A percentile compares a stretch with the other conserved stretches of the same genome.
Evolutionary conservation across 2,329 filamentous ascomycete species (phyloP).

Genomic region (Colletotrichum theobromicola): DNA sequence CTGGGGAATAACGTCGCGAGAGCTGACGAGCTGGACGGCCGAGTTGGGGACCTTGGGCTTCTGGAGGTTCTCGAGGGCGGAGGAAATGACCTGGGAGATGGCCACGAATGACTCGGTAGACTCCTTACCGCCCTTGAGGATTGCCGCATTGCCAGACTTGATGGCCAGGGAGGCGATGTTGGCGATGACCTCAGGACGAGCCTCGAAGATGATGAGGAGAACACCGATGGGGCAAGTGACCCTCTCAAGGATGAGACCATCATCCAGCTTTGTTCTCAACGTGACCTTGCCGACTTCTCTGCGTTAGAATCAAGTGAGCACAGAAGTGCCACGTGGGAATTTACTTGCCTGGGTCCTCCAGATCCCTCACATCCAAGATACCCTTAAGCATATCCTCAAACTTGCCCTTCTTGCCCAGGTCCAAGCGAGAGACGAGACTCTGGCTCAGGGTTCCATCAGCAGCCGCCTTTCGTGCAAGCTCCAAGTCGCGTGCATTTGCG

Average conservation of each 20-base stretch:
- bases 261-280: slow-evolving; percentile 83
- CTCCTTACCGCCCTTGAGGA: slow-evolving; percentile 95
- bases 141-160: slow-evolving; percentile 96
- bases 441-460: slow-evolving; percentile 77
- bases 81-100: slow-evolving; percentile 84
- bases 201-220: slow-evolving; percentile 98
- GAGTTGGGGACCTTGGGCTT: slow-evolving; percentile 79
- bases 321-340: not conserved
- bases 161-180: slow-evolving; percentile 96
- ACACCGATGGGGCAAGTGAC: slow-evolving; percentile 96
- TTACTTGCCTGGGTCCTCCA: slow-evolving; percentile 81
- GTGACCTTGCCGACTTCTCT: slow-evolving; percentile 79
- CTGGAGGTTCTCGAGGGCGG: slow-evolving; percentile 62
- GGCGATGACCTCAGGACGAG: slow-evolving; percentile 95
- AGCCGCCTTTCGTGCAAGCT: slow-evolving; percentile 74
- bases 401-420: slow-evolving; percentile 86
- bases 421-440: slow-evolving; percentile 86
- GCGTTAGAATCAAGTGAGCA: not conserved
- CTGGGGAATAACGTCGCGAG: slow-evolving; percentile 86
- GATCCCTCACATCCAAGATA: slow-evolving; percentile 82
- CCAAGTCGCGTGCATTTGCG: slow-evolving; percentile 86
- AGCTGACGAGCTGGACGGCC: slow-evolving; percentile 92
- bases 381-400: slow-evolving; percentile 98
- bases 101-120: slow-evolving; percentile 93
- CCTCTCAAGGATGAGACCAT: slow-evolving; percentile 83